Conservation (phyloP, 2,329 filamentous ascomycete species). For the Ophiobolus disseminans region DNA sequence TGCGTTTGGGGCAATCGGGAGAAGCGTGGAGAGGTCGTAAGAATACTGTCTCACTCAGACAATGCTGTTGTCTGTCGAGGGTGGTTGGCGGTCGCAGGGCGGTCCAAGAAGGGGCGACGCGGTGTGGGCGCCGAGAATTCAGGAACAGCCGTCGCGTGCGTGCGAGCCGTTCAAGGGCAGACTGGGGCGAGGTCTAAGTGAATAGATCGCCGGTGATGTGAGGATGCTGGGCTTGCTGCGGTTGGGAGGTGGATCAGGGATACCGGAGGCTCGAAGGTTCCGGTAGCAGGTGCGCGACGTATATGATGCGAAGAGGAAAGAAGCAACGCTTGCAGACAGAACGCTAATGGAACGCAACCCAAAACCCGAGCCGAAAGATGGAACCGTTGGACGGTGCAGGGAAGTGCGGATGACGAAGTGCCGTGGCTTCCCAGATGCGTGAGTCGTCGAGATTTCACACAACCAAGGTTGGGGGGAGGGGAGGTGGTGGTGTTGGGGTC, state of each 20-base stretch:
- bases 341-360: conserved; percentile 16
- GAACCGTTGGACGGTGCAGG: not conserved
- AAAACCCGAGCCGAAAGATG: conserved; percentile 15
- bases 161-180: conserved; percentile 27
- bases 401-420: not conserved
- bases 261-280: conserved; percentile 7
- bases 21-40: conserved; percentile 31
- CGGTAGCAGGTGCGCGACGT: conserved; percentile 17
- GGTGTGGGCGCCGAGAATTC: conserved; percentile 17
- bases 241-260: conserved; percentile 11
- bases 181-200: conserved; percentile 48
- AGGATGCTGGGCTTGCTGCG: conserved; percentile 22
- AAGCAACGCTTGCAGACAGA: conserved; percentile 24
- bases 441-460: too few species aligned
- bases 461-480: too few species aligned
- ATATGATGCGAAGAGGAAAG: conserved; percentile 14
- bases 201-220: conserved; percentile 48
- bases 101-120: conserved; percentile 14
- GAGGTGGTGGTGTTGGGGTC: too few species aligned
- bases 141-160: conserved; percentile 11
- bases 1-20: conserved; percentile 23
- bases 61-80: conserved; percentile 21
- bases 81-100: conserved; percentile 14
- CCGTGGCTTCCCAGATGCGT: too few species aligned
- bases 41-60: conserved; percentile 32